A percentile compares a stretch with the other conserved stretches of the same genome.
Evolutionary conservation across 2,329 filamentous ascomycete species (phyloP).

Genomic region (Leptodontidium sp.): DNA sequence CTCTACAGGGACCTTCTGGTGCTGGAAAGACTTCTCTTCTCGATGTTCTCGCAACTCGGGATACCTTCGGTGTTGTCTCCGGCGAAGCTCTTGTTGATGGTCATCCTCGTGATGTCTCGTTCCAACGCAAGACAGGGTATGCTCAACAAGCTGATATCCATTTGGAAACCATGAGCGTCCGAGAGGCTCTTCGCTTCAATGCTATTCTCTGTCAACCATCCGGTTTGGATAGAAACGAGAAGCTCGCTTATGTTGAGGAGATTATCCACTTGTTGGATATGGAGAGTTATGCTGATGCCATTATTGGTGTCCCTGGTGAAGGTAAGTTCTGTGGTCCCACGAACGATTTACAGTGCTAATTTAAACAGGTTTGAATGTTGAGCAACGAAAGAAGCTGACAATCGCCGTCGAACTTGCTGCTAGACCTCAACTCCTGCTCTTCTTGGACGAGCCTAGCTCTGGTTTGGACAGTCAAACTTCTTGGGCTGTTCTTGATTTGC

Average conservation of each 20-base stretch:
- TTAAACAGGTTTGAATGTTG: constrained; percentile 63
- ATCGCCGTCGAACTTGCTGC: constrained; percentile 94
- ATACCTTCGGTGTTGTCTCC: constrained; percentile 85
- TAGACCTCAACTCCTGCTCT: constrained; percentile 85
- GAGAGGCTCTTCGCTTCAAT: constrained; percentile 85
- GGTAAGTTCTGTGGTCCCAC: constrained; percentile 5
- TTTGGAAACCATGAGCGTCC: constrained; percentile 81
- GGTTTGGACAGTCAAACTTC: constrained; percentile 92
- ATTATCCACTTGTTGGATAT: constrained; percentile 91
- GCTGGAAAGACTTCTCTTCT: constrained; percentile 86
- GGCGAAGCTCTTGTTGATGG: constrained; percentile 70
- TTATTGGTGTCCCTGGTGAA: constrained; percentile 89
- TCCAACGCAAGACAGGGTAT: constrained; percentile 91
- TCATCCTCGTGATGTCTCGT: constrained; percentile 59
- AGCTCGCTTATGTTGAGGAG: constrained; percentile 88
- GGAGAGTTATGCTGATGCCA: constrained; percentile 86
- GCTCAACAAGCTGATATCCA: constrained; percentile 93
- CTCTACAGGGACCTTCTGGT: constrained; percentile 62
- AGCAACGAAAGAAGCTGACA: constrained; percentile 78
- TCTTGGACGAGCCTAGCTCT: constrained; percentile 94
- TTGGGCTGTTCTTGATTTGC: constrained; percentile 87
- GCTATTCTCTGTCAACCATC: constrained; percentile 82
- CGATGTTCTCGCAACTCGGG: constrained; percentile 79
- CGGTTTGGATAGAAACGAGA: constrained; percentile 76
- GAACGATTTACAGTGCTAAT: not conserved